These are phyloP conservation scores for Trichomonas vaginalis DNA, from an alignment of 208 protist species.

Conservation along the genomic window DNA sequence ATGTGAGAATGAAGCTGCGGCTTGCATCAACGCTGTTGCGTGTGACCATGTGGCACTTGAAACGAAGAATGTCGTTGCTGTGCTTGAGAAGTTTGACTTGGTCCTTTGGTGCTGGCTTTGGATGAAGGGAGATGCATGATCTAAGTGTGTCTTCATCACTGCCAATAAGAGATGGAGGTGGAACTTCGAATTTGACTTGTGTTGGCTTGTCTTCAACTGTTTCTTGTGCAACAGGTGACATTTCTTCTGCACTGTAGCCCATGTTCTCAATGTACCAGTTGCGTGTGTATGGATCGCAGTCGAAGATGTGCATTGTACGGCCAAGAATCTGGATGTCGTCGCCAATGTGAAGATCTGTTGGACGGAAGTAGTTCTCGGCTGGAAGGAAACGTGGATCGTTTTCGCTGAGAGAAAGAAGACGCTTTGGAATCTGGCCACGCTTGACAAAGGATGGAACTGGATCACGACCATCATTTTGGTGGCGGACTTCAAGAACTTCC, in stretches of 20 bases:
- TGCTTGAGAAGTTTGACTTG: constrained; percentile 18
- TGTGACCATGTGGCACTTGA: constrained; percentile 19
- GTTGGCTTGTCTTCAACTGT: background rate
- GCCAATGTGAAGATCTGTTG: constrained; percentile 25
- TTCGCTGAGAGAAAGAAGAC: constrained; percentile 36
- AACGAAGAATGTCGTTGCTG: background rate
- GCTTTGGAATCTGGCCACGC: constrained; percentile 58
- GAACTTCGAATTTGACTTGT: background rate
- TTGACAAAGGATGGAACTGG: constrained; percentile 67
- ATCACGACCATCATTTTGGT: constrained; percentile 72
- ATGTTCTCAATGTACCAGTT: background rate
- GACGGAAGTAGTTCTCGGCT: constrained; percentile 25
- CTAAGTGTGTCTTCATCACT: constrained; percentile 23
- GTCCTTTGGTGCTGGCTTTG: constrained; percentile 22
- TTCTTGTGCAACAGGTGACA: background rate
- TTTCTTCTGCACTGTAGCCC: background rate
- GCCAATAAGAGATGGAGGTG: constrained; percentile 14
- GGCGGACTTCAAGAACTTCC: constrained; percentile 60
- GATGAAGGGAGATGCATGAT: background rate
- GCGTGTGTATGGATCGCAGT: constrained; percentile 20
- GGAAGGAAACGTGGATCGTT: constrained; percentile 21
- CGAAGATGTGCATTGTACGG: constrained; percentile 19
- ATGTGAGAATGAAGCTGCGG: constrained; percentile 28
- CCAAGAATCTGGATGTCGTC: constrained; percentile 6
- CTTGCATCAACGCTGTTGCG: constrained; percentile 18